Base-by-base conservation (phyloP, 139 green algal genomes). In the Nannochloris sp. region DNA sequence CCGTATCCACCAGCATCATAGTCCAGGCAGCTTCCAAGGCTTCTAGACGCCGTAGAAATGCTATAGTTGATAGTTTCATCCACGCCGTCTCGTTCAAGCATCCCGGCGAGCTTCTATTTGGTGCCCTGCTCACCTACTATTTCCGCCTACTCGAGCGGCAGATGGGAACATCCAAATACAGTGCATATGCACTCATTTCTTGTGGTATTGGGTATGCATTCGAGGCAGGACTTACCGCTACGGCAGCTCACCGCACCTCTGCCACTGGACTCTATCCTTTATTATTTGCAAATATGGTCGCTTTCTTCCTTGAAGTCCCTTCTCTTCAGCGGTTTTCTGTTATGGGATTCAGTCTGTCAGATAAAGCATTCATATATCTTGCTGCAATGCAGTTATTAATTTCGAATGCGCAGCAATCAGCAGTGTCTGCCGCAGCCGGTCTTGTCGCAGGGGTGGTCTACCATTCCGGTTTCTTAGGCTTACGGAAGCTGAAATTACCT, bases 311-410 rank as follows among this genome's bases (percentile, higher is more conserved):
- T 14, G 75, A 87, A 47, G 73, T 90, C 27, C 84, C 84, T 3
- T 34, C 67, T 37, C 54, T 73, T 14, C 61, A 51, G 45, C 63
- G 68, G 37, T 84, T 90, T 61, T 55, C 25, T n/a, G 48, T 90
- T 19, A 71, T 86, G 38, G 83, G 83, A 14, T 60, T 77, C 23
- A 59, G 47, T 24, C 54, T 85, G 34, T 85, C 68, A 24, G 84
- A 90, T 64, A 90, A 90, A 75, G 58, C 60, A 4, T 87, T 88
- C 36, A 58, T 84, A 8, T 90, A 89, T 64, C 63, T 89, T 39
- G 58, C 78, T 24, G 81, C 74, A 19, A 25, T 83, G 60, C 84
- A 90, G 71, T 72, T 91, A 63, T 46, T 89, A 53, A 34, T 87
- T 32, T 71, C 75, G 3, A 39, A 37, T 8, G 70, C 71, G 6